A percentile compares a stretch with the other conserved stretches of the same genome.
Evolutionary conservation across 2,329 filamentous ascomycete genomes (phyloP).

Genomic region (Chaetomiaceae sp.): DNA sequence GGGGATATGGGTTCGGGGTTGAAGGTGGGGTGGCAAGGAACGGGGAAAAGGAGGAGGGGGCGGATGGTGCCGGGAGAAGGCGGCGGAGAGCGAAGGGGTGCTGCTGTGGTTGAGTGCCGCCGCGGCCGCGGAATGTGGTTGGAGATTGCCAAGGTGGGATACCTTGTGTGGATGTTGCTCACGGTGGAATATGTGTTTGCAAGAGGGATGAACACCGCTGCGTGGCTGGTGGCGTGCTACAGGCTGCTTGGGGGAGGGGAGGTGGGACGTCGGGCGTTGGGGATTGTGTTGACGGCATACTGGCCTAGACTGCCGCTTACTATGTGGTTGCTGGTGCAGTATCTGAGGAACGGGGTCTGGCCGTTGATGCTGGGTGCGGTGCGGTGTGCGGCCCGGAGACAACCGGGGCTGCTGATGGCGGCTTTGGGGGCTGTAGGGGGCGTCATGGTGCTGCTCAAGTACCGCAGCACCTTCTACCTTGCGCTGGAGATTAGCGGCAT

Average conservation of each 20-base stretch:
- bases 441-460: conserved; percentile 28
- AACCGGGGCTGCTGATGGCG: conserved; percentile 23
- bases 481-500: conserved; percentile 37
- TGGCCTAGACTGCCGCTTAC: conserved; percentile 14
- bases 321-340: conserved; percentile 16
- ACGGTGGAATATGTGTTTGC: conserved; percentile 31
- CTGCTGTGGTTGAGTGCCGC: too few relatives aligned
- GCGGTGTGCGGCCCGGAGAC: conserved; percentile 13
- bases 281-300: conserved; percentile 12
- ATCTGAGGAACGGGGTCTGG: conserved; percentile 10
- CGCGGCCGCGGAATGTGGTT: background rate
- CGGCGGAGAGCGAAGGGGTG: too few relatives aligned
- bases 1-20: too few relatives aligned
- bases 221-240: conserved; percentile 29
- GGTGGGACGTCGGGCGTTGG: conserved; percentile 13
- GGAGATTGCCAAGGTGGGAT: conserved; percentile 13
- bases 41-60: too few relatives aligned
- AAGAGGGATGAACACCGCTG: conserved; percentile 27
- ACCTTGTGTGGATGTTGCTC: conserved; percentile 29
- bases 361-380: conserved; percentile 17
- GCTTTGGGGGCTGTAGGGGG: conserved; percentile 7
- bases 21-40: too few relatives aligned
- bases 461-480: conserved; percentile 38
- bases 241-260: conserved; percentile 21
- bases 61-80: too few relatives aligned